Base-by-base conservation (phyloP, 176 grass and related monocot species). In the Saccharum spontaneum region DNA sequence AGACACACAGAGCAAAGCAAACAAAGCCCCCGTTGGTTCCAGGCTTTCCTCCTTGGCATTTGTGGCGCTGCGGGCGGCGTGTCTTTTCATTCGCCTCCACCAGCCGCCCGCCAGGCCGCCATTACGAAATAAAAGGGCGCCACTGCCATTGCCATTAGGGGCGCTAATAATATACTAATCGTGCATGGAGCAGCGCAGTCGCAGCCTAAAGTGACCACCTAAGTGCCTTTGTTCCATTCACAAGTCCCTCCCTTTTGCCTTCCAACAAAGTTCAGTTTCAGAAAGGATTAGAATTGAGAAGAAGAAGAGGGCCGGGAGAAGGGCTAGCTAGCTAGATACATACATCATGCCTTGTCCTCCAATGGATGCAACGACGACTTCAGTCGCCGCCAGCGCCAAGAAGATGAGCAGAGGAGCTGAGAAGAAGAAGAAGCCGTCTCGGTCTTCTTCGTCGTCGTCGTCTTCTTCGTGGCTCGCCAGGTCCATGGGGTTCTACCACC, bases 31-130 rank as follows among this genome's bases (percentile, higher is more conserved):
- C 4, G 9, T 6, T 1, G 2, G 10, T 74, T 43, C 37, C 77
- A 65, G 62, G 62, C 79, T 79, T 79, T 73, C 73, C 74, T 79
- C 49, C 49, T 52, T 76, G 89, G 89, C 80, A 87, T 84, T 3
- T 46, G 88, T 73, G 80, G 62, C 33, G 54, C 73, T 87, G 74
- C 78, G 75, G 79, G 84, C 66, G 83, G 75, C 79, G 84, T 90
- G 85, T 74, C 85, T 90, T 90, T 90, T 79, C 80, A 87, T 87
- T 87, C 84, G 34, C 54, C 37, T 61, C 80, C 84, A 83, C 60
- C 55, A 87, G 50, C 50, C 16, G 5, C 1, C 40, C 52, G 39
- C 1, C 37, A 34, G 34, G 34, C 34, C 44, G 65, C 22, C 84
- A 84, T 75, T 83, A 52, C 34, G 23, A 39, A 61, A 74, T 28